Conservation (phyloP, 1,139 yeast genomes). For the Debaryomyces sp. region DNA sequence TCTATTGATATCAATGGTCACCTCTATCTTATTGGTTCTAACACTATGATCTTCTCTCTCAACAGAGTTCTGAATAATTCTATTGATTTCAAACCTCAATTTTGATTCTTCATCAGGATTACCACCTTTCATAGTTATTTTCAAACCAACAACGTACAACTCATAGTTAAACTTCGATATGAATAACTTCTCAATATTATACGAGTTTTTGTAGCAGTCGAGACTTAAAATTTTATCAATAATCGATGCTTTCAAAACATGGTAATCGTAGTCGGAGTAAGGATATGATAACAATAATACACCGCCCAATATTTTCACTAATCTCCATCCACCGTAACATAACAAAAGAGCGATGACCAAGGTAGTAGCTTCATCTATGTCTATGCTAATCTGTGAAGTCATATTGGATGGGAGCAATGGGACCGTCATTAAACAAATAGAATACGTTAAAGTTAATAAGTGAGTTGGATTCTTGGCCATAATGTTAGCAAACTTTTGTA, state of each 20-base stretch:
- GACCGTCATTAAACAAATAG: constrained; percentile 36
- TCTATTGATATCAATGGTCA: constrained; percentile 64
- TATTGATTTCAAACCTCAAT: constrained; percentile 54
- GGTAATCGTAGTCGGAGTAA: constrained; percentile 41
- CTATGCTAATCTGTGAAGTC: constrained; percentile 35
- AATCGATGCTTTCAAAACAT: constrained; percentile 36
- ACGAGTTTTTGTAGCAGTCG: constrained; percentile 53
- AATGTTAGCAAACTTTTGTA: constrained; percentile 12
- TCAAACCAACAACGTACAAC: constrained; percentile 57
- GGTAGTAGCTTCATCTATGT: constrained; percentile 53
- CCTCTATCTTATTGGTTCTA: constrained; percentile 47
- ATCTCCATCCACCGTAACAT: constrained; percentile 55
- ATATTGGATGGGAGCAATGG: constrained; percentile 37
- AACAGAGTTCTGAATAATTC: constrained; percentile 44
- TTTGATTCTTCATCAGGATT: constrained; percentile 67
- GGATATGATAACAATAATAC: constrained; percentile 59
- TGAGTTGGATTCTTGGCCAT: constrained; percentile 61
- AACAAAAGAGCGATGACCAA: constrained; percentile 51
- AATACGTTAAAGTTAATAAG: constrained; percentile 59
- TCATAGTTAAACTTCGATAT: constrained; percentile 65
- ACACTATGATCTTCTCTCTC: constrained; percentile 23
- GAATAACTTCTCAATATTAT: constrained; percentile 50
- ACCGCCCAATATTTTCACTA: constrained; percentile 54
- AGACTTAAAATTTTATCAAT: constrained; percentile 41
- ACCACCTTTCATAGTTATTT: constrained; percentile 64